Conservation (phyloP, 2,329 filamentous ascomycete genomes). For the Diaporthe ilicicola region DNA sequence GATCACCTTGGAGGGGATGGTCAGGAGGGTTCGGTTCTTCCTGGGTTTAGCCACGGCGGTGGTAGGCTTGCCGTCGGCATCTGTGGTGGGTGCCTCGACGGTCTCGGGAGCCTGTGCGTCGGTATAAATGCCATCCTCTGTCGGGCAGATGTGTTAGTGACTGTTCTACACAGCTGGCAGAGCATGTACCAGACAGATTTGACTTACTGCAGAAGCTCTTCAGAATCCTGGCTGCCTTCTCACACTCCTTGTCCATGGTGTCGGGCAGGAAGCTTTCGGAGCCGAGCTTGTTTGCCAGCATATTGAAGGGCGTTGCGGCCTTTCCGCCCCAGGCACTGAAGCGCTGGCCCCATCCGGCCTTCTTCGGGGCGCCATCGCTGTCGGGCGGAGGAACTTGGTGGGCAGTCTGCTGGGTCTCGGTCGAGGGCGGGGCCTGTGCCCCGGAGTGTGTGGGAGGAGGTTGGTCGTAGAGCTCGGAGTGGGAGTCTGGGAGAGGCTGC, state of each 20-base stretch:
- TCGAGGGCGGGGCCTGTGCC: background rate
- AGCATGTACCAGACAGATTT: background rate
- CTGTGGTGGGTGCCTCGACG: constrained; percentile 34
- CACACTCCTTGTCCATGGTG: constrained; percentile 85
- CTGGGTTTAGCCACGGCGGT: constrained; percentile 45
- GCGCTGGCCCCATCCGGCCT: constrained; percentile 38
- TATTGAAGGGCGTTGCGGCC: constrained; percentile 79
- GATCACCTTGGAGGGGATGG: constrained; percentile 68
- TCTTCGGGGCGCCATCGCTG: constrained; percentile 25
- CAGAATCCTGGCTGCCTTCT: constrained; percentile 88
- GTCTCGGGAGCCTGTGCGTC: constrained; percentile 41
- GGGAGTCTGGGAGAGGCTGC: constrained; percentile 39
- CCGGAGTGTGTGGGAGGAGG: constrained; percentile 6
- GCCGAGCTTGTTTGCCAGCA: constrained; percentile 83
- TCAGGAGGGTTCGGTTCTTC: constrained; percentile 58
- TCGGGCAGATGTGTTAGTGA: constrained; percentile 35
- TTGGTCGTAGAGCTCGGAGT: constrained; percentile 30
- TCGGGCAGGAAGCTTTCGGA: constrained; percentile 86
- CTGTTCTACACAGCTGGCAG: background rate
- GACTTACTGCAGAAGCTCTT: constrained; percentile 83
- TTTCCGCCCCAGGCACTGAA: constrained; percentile 49
- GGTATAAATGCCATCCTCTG: constrained; percentile 63
- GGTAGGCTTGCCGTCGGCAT: constrained; percentile 39
- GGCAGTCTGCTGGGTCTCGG: background rate
- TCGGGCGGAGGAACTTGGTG: constrained; percentile 32